Evolutionary conservation across 2,329 filamentous ascomycete species (phyloP).

Genomic region (Orbilia oligospora): DNA sequence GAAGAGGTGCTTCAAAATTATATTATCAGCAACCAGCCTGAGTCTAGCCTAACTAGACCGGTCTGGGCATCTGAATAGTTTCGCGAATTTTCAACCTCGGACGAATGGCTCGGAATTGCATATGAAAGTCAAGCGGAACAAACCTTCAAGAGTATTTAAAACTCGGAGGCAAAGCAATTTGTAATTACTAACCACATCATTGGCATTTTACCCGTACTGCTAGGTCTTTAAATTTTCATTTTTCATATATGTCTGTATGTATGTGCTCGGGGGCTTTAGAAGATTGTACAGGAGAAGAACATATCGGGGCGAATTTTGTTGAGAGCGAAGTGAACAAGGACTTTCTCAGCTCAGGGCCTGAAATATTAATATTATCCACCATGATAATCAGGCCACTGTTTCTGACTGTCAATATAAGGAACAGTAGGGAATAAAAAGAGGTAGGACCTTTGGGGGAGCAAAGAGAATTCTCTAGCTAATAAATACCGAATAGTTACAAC

Average conservation of each 20-base stretch:
- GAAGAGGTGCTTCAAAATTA: too few relatives aligned
- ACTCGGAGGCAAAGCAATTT: neutral
- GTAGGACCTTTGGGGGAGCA: neutral
- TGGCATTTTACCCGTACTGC: too few relatives aligned
- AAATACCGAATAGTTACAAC: slow-evolving; percentile 6
- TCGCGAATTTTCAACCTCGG: slow-evolving; percentile 6
- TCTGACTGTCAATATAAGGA: neutral
- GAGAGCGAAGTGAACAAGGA: neutral
- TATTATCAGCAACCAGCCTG: neutral
- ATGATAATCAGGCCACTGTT: slow-evolving; percentile 38
- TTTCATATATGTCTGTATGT: too few relatives aligned
- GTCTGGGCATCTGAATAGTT: neutral
- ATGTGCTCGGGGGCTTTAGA: too few relatives aligned
- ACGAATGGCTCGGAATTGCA: slow-evolving; percentile 15
- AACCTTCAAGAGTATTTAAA: neutral
- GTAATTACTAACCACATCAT: too few relatives aligned
- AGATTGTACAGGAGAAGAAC: too few relatives aligned
- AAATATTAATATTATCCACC: neutral
- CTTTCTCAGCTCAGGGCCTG: neutral
- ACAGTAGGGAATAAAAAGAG: neutral
- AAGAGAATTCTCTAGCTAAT: slow-evolving; percentile 11
- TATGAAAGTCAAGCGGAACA: neutral
- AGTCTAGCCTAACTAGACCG: neutral
- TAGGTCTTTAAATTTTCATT: too few relatives aligned
- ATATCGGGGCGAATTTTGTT: neutral